Percentiles rank a stretch among this genome's conserved stretches.
These are phyloP conservation scores for Kodamaea laetipori DNA, from an alignment of 805 yeast genomes.

Conservation along the genomic window DNA sequence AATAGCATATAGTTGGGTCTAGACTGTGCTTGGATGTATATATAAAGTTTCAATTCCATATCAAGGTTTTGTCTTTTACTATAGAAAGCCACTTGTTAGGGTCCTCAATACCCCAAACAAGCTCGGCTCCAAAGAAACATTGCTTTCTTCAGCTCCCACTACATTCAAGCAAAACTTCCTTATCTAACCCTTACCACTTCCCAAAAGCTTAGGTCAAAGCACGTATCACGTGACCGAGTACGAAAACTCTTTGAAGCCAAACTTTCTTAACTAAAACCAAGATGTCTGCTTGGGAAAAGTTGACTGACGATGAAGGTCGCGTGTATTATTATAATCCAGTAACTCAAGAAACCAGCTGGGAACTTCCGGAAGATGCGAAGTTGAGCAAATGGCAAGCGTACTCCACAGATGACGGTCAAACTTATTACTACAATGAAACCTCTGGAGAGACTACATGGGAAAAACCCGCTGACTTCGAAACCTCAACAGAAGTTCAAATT, in stretches of 20 bases:
- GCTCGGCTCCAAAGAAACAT: no score
- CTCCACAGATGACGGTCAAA: slow-evolving; percentile 55
- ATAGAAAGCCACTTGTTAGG: no score
- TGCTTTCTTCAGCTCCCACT: no score
- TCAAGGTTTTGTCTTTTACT: no score
- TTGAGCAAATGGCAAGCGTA: slow-evolving; percentile 41
- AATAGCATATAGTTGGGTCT: no score
- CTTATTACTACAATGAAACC: slow-evolving; percentile 66
- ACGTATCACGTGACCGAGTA: slow-evolving; percentile 5
- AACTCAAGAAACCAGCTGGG: slow-evolving; percentile 79
- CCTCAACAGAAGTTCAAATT: slow-evolving; percentile 5
- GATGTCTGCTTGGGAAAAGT: slow-evolving; percentile 57
- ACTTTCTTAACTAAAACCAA: background rate
- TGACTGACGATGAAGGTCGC: slow-evolving; percentile 64
- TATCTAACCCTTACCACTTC: no score
- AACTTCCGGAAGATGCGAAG: slow-evolving; percentile 55
- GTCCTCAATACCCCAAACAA: no score
- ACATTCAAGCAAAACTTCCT: no score
- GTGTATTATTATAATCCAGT: slow-evolving; percentile 67
- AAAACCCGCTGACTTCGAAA: slow-evolving; percentile 51
- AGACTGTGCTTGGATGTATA: no score
- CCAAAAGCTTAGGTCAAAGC: no score
- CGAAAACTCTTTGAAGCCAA: background rate
- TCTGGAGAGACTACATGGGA: slow-evolving; percentile 81
- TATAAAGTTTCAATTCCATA: no score